These are phyloP conservation scores for Solanum chilense DNA, from an alignment of 257 asterid species.

Conservation along the genomic window DNA sequence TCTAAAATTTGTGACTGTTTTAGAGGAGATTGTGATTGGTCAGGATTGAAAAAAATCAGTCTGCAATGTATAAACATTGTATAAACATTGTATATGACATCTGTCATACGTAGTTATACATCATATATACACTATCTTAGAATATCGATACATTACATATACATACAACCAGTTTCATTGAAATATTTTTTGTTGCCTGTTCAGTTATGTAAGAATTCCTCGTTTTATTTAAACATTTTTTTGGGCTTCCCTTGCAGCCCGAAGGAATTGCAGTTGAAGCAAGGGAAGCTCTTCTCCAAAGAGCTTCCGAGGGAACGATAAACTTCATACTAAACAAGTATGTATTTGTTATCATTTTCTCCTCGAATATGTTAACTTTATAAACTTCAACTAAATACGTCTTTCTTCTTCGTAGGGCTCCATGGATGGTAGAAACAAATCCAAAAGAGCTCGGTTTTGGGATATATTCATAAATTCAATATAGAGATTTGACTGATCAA, in stretches of 20 bases:
- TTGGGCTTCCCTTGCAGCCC: constrained; percentile 33
- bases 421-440: constrained; percentile 93
- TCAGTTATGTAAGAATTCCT: not conserved
- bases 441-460: constrained; percentile 91
- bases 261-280: constrained; percentile 79
- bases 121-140: not conserved
- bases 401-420: constrained; percentile 45
- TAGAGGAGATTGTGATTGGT: not conserved
- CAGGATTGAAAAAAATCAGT: not conserved
- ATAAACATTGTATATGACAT: not conserved
- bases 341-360: not conserved
- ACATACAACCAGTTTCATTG: not conserved
- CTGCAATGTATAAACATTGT: not conserved
- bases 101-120: not conserved
- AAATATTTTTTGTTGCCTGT: not conserved
- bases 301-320: constrained; percentile 79
- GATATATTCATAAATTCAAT: constrained; percentile 24
- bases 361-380: not conserved
- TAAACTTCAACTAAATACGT: not conserved
- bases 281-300: constrained; percentile 64
- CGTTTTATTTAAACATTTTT: not conserved
- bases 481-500: not conserved
- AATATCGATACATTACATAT: not conserved
- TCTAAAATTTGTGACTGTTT: not conserved
- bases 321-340: constrained; percentile 50